Percentiles rank a stretch among this genome's conserved stretches.
phyloP scores from a whole-genome alignment of 805 yeast species.

The Wickerhamomyces queroliae region DNA sequence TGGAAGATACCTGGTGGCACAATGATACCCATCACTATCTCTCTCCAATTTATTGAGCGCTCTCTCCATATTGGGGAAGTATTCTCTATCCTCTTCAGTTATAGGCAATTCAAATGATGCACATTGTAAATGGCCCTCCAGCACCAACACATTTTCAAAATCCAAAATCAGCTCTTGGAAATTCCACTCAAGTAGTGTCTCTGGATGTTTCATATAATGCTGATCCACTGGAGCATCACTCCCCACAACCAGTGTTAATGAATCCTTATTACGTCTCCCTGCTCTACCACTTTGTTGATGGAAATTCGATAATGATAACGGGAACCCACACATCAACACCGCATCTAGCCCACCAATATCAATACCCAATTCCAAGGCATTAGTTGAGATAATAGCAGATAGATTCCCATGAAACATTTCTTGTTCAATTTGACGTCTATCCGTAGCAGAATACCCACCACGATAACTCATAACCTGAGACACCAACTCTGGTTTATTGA shows the following conservation, averaged over 20 bases:
- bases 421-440: conserved; percentile 80
- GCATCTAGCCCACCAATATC: conserved; percentile 93
- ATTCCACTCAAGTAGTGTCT: conserved; percentile 45
- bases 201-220: conserved; percentile 68
- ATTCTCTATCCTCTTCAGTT: conserved; percentile 45
- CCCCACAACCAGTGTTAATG: conserved; percentile 79
- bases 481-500: conserved; percentile 37
- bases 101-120: conserved; percentile 87
- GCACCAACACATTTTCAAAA: conserved; percentile 52
- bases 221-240: conserved; percentile 84
- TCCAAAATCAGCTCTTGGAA: conserved; percentile 57
- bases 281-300: conserved; percentile 98
- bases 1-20: conserved; percentile 59
- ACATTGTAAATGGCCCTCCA: conserved; percentile 87
- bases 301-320: conserved; percentile 77
- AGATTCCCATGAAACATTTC: conserved; percentile 87
- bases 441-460: conserved; percentile 88
- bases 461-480: conserved; percentile 86
- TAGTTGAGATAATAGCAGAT: conserved; percentile 86
- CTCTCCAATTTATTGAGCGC: conserved; percentile 28
- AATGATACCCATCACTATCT: conserved; percentile 44
- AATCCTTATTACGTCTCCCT: conserved; percentile 82
- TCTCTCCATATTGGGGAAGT: conserved; percentile 38
- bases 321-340: conserved; percentile 90
- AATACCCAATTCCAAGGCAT: conserved; percentile 92